Percentiles rank a stretch among this genome's conserved stretches.
Conservation (phyloP, 306 rosid genomes). For the Prunus padus region DNA sequence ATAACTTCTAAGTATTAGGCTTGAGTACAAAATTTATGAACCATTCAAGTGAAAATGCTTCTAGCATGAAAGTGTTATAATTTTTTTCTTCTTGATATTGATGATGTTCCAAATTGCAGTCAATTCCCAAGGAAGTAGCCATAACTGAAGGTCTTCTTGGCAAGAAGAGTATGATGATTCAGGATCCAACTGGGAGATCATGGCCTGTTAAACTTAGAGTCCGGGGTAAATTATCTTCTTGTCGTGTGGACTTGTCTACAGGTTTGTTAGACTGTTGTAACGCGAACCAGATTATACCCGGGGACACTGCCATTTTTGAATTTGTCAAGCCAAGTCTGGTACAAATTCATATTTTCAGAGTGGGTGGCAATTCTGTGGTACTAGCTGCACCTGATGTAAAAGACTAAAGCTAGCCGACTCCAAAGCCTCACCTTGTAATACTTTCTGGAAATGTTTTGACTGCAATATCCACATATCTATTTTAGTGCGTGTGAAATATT, state of each 20-base stretch:
- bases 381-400: neutral
- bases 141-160: neutral
- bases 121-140: neutral
- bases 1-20: too few relatives aligned
- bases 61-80: neutral
- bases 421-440: too few relatives aligned
- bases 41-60: too few relatives aligned
- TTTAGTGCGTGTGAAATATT: too few relatives aligned
- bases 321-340: neutral
- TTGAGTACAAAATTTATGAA: too few relatives aligned
- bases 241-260: neutral
- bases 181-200: neutral
- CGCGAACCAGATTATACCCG: neutral
- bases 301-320: constrained; percentile 3
- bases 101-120: neutral
- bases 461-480: too few relatives aligned
- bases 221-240: neutral
- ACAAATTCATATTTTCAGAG: neutral
- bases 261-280: neutral
- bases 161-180: neutral
- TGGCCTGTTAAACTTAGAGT: neutral
- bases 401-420: too few relatives aligned
- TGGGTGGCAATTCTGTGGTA: neutral
- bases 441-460: too few relatives aligned
- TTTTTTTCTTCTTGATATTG: neutral